Percentiles rank a stretch among this genome's conserved stretches.
These are phyloP conservation scores for Paraphaeosphaeria sporulosa DNA, from an alignment of 2,329 filamentous ascomycete genomes.

Conservation along the genomic window DNA sequence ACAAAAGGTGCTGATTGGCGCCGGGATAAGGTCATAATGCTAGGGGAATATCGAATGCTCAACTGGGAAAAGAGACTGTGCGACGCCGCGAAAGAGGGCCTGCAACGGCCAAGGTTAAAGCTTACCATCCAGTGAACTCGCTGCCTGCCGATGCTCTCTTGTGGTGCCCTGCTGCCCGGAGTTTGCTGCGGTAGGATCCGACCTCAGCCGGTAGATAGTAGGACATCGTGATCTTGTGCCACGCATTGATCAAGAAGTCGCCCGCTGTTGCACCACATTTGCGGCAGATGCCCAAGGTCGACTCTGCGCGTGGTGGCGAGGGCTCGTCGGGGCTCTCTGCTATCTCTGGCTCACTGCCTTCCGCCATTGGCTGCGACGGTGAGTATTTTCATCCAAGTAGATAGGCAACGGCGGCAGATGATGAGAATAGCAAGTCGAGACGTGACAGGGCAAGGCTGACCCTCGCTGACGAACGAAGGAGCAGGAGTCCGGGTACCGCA, in stretches of 20 bases:
- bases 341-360: slow-evolving; percentile 13
- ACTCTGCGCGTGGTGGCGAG: too few relatives aligned
- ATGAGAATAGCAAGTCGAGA: slow-evolving; percentile 7
- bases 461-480: slow-evolving; percentile 8
- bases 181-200: slow-evolving; percentile 42
- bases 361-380: not conserved
- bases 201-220: slow-evolving; percentile 46
- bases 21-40: slow-evolving; percentile 43
- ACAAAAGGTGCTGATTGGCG: slow-evolving; percentile 41
- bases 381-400: not conserved
- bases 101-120: slow-evolving; percentile 21
- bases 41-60: slow-evolving; percentile 37
- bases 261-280: slow-evolving; percentile 36
- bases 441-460: slow-evolving; percentile 4
- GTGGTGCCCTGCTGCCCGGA: slow-evolving; percentile 34
- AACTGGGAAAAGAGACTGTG: slow-evolving; percentile 38
- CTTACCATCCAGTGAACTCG: slow-evolving; percentile 50
- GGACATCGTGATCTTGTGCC: slow-evolving; percentile 42
- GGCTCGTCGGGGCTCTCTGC: slow-evolving; percentile 22
- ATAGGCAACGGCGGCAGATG: slow-evolving; percentile 7
- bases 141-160: slow-evolving; percentile 39
- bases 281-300: slow-evolving; percentile 35
- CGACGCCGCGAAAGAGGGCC: too few relatives aligned
- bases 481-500: slow-evolving; percentile 1
- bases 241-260: slow-evolving; percentile 47